A percentile compares a stretch with the other conserved stretches of the same genome.
Evolutionary conservation across 805 yeast genomes (phyloP).

Genomic region (Ogataea philodendri): DNA sequence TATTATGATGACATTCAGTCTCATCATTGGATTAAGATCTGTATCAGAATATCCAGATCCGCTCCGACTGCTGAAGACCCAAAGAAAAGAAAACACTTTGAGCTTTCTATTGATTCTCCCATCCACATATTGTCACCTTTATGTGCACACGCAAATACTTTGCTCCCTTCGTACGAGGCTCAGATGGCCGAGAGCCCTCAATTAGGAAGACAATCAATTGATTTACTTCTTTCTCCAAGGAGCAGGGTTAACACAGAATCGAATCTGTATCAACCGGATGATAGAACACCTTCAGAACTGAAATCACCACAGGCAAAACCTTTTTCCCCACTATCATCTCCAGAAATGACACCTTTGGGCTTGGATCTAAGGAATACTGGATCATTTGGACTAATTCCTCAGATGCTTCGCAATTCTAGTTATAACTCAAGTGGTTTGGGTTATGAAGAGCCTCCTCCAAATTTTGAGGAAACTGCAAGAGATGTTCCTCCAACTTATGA

Average conservation of each 20-base stretch:
- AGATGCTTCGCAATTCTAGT: slow-evolving; percentile 22
- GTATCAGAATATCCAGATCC: slow-evolving; percentile 71
- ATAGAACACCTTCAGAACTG: slow-evolving; percentile 41
- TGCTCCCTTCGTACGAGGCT: slow-evolving; percentile 65
- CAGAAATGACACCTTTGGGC: slow-evolving; percentile 30
- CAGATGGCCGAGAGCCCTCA: slow-evolving; percentile 19
- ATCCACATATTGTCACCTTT: slow-evolving; percentile 73
- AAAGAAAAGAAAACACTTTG: slow-evolving; percentile 80
- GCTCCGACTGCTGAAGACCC: slow-evolving; percentile 47
- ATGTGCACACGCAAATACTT: slow-evolving; percentile 78
- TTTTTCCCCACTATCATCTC: slow-evolving; percentile 43
- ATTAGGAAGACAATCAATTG: slow-evolving; percentile 18
- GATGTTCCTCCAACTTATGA: slow-evolving; percentile 33
- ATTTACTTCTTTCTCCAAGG: slow-evolving; percentile 29
- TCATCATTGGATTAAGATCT: slow-evolving; percentile 93
- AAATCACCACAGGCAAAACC: slow-evolving; percentile 69
- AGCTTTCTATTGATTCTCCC: slow-evolving; percentile 93
- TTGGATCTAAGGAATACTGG: slow-evolving; percentile 28
- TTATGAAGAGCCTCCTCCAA: slow-evolving; percentile 30
- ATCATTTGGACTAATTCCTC: slow-evolving; percentile 9
- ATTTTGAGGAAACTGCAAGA: slow-evolving; percentile 25
- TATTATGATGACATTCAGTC: slow-evolving; percentile 75
- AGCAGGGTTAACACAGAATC: slow-evolving; percentile 35
- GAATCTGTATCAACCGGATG: slow-evolving; percentile 55
- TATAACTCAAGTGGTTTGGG: slow-evolving; percentile 22